Evolutionary conservation across 2,329 filamentous ascomycete genomes (phyloP), one percentile per base, ranked within the genome.

Genomic region (Epichloe coenophiala): DNA sequence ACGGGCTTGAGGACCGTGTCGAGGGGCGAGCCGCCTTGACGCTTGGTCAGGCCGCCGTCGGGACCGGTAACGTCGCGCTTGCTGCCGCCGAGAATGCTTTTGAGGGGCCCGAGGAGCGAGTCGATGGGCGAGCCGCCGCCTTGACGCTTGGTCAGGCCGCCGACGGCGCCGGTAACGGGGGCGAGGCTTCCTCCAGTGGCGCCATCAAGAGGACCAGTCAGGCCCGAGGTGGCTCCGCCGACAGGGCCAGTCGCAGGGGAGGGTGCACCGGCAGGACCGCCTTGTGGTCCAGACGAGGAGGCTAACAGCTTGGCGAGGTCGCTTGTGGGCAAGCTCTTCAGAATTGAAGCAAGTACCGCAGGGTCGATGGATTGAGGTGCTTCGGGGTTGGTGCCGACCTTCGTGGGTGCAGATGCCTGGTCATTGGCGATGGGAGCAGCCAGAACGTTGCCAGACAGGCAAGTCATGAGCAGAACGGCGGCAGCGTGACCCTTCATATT

Each of bases 401-500:
- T 19, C 0, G 19, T 12, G 23, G 17, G 11, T n/a, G 5, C 38
- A 27, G 37, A 17, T 4, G 37, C 8, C 38, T 36, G 13, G 21
- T 15, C 41, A 9, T 33, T 7, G 15, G n/a, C 41, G 11, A 23
- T 8, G 17, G 49, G 49, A 7, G 37, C 17, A 31, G 49, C 49
- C 21, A 50, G 19, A 31, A 41, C 37, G n/a, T 37, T 50, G 43
- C 49, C 37, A n/a, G 37, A 36, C 8, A 41, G 43, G 43, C 49
- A 50, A 17, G 49, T 41, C 23, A 50, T 27, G 43, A 50, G 49
- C 17, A 50, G 43, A 39, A 50, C n/a, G 17, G 43, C 21, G 19
- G 49, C 49, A 27, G 36, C 35, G 13, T n/a, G 31, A 7, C 43
- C 42, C 49, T 50, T 50, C 49, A 50, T 50, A 9, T 41, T 46